phyloP scores from a whole-genome alignment of 2,329 filamentous ascomycete species.

The Raffaelea ambrosiae region DNA sequence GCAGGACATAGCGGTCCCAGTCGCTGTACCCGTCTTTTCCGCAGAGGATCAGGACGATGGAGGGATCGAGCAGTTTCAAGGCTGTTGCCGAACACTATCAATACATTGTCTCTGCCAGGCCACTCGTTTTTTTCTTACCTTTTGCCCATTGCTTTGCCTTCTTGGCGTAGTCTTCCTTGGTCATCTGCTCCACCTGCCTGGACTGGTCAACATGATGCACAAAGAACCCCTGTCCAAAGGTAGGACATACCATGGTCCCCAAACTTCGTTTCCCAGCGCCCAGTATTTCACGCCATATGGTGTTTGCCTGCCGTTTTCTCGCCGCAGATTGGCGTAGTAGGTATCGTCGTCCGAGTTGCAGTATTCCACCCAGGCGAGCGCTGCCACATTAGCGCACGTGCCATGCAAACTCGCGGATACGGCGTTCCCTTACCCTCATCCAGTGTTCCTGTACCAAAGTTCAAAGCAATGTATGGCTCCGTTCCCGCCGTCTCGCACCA shows the following conservation, averaged over 20 bases:
- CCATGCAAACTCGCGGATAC: constrained; percentile 81
- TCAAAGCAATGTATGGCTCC: constrained; percentile 17
- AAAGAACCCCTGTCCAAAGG: background rate
- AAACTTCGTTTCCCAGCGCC: constrained; percentile 71
- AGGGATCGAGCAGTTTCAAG: constrained; percentile 62
- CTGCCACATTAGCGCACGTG: constrained; percentile 44
- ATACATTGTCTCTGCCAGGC: too few species aligned
- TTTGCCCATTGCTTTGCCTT: constrained; percentile 66
- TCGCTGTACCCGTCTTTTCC: constrained; percentile 59
- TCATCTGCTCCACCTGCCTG: constrained; percentile 58
- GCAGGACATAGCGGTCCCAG: constrained; percentile 68
- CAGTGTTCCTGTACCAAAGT: too few species aligned
- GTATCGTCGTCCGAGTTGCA: constrained; percentile 73
- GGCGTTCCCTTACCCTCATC: constrained; percentile 37
- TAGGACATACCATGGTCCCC: constrained; percentile 36
- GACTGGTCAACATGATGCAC: constrained; percentile 18
- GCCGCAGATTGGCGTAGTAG: constrained; percentile 72
- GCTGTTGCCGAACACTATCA: constrained; percentile 23
- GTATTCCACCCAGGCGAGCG: constrained; percentile 74
- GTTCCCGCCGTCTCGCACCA: too few species aligned
- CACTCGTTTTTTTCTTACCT: constrained; percentile 7
- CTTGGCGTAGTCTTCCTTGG: constrained; percentile 60
- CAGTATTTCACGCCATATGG: constrained; percentile 81
- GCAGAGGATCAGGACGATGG: constrained; percentile 62
- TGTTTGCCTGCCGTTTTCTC: constrained; percentile 65